Evolutionary conservation across 306 rosid species (phyloP).

Genomic region (Argentina anserina): DNA sequence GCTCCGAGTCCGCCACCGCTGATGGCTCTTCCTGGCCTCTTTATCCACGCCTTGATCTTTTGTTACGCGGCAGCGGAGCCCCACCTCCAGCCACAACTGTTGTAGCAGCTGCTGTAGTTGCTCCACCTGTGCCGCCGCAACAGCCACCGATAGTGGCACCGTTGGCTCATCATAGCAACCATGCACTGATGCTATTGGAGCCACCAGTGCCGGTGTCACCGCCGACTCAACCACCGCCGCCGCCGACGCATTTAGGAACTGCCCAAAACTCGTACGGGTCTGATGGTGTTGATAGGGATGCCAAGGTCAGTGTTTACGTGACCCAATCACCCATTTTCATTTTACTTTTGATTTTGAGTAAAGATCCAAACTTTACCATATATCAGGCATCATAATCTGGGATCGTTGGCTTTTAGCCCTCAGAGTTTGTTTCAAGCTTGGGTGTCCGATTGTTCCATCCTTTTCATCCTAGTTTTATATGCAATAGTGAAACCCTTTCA

Average conservation of each 20-base stretch:
- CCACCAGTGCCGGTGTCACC: slow-evolving; percentile 30
- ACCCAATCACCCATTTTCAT: not conserved
- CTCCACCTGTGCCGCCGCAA: not conserved
- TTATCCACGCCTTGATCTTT: slow-evolving; percentile 67
- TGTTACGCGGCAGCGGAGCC: slow-evolving; percentile 69
- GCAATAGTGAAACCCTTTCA: not conserved
- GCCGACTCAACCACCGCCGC: slow-evolving; percentile 24
- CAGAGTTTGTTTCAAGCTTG: not conserved
- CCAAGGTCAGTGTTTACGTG: slow-evolving; percentile 51
- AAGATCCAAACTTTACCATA: not conserved
- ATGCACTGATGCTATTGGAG: slow-evolving; percentile 50
- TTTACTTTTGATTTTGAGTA: too few species aligned
- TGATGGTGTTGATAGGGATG: slow-evolving; percentile 58
- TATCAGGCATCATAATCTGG: not conserved
- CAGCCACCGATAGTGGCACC: not conserved
- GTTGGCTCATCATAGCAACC: slow-evolving; percentile 13
- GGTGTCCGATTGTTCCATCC: not conserved
- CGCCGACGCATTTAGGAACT: slow-evolving; percentile 18
- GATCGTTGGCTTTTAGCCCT: not conserved
- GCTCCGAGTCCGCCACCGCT: slow-evolving; percentile 68
- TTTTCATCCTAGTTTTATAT: not conserved
- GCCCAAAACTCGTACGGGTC: slow-evolving; percentile 78
- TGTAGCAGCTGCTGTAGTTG: not conserved
- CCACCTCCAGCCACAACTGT: not conserved
- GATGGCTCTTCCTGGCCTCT: slow-evolving; percentile 84